Base-by-base conservation (phyloP, 257 asterid species). In the Solanum bulbocastanum region DNA sequence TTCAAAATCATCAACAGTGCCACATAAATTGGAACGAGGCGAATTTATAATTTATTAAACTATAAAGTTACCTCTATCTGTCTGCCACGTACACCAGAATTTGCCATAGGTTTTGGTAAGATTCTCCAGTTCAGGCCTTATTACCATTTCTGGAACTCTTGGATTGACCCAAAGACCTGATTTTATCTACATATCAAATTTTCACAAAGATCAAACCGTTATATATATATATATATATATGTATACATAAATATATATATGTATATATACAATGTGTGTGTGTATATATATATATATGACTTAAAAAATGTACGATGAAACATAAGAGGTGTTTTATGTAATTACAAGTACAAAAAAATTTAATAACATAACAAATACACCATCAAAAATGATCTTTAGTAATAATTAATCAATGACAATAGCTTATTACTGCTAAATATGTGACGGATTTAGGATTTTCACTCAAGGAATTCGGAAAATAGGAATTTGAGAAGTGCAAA, bases 61-160 rank as follows among this genome's bases (percentile, higher is more conserved):
- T 8, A n/a, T 16, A 9, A 2, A 35, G 2, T 35, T 33, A 73
- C 85, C 85, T 88, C 98, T 88, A 36, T 96, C 99, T 23, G 91
- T 92, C 85, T 96, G 99, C 99, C 98, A 96, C 2, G 99, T 95
- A 91, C 98, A 96, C 98, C 98, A 96, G 42, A 95, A 95, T 84
- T 96, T 96, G 87, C 99, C 98, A 76, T 94, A 95, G 25, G 92
- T 93, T 35, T 88, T 88, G 69, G 96, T 94, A 4, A 95, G 87
- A 49, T 93, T 91, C 87, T 87, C 83, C 32, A 93, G 90, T 32
- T 96, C 98, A 52, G 93, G 79, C 87, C 56, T 95, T 89, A 88
- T 89, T 22, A 95, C 84, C 93, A 92, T 90, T 90, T 96, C 99
- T 0, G 99, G 98, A 4, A 95, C 93, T 2, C 94, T 71, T 10